Conservation (phyloP, 169 alveolate species). For the Cryptosporidium ubiquitum region DNA sequence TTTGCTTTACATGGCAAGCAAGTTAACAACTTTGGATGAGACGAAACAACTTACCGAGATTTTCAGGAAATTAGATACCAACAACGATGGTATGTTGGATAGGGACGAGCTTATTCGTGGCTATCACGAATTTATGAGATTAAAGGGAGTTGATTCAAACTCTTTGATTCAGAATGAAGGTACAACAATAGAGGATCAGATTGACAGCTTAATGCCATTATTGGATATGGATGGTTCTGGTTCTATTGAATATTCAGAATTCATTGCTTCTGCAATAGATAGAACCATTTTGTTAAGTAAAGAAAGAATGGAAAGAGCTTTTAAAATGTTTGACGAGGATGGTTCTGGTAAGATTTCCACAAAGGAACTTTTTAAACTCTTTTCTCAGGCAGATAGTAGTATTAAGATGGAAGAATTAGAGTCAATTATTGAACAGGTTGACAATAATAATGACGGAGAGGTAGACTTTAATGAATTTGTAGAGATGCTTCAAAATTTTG, state of each 20-base stretch:
- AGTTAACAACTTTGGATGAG: constrained; percentile 90
- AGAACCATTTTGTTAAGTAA: constrained; percentile 85
- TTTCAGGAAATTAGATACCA: constrained; percentile 90
- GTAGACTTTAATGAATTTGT: constrained; percentile 94
- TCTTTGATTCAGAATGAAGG: constrained; percentile 77
- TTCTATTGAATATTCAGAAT: constrained; percentile 91
- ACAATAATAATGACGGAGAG: constrained; percentile 91
- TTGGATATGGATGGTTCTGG: constrained; percentile 91
- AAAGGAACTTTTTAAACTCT: constrained; percentile 89
- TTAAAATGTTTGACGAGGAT: constrained; percentile 94
- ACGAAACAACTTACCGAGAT: constrained; percentile 88
- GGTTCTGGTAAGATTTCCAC: constrained; percentile 93
- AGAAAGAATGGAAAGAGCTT: constrained; percentile 93
- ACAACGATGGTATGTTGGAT: constrained; percentile 90
- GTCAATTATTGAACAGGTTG: constrained; percentile 88
- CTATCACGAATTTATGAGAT: constrained; percentile 83
- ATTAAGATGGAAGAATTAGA: constrained; percentile 84
- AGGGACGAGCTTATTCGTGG: constrained; percentile 88
- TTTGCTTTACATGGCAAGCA: constrained; percentile 89
- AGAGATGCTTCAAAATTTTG: constrained; percentile 85
- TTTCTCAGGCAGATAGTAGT: constrained; percentile 79
- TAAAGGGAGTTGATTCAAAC: constrained; percentile 85
- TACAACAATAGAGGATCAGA: constrained; percentile 86
- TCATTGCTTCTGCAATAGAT: constrained; percentile 93
- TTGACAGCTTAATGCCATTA: constrained; percentile 85